Conservation (phyloP, 2,329 filamentous ascomycete genomes). For the Geosmithia morbida region DNA sequence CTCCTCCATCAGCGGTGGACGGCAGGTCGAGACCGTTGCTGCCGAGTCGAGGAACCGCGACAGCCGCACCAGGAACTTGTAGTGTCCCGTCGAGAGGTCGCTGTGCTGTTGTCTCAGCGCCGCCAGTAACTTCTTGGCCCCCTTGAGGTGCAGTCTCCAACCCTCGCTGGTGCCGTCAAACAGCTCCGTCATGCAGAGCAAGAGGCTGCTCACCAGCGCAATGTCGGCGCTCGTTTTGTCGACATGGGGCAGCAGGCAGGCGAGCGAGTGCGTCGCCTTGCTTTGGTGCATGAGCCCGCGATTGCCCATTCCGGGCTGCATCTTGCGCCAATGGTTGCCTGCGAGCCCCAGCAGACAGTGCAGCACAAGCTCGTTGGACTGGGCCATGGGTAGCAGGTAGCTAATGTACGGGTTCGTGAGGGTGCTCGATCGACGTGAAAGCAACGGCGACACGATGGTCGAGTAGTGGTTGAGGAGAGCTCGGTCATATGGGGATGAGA, state of each 20-base stretch:
- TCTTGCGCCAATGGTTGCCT: slow-evolving; percentile 18
- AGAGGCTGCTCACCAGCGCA: slow-evolving; percentile 21
- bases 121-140: slow-evolving; percentile 21
- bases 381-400: slow-evolving; percentile 16
- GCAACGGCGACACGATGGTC: slow-evolving; percentile 16
- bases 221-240: slow-evolving; percentile 15
- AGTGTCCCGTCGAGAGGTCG: slow-evolving; percentile 18
- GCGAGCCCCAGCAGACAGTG: slow-evolving; percentile 17
- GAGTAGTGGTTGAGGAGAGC: slow-evolving; percentile 19
- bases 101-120: slow-evolving; percentile 14
- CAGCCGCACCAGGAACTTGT: slow-evolving; percentile 19
- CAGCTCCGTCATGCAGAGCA: slow-evolving; percentile 26
- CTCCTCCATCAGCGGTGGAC: slow-evolving; percentile 17
- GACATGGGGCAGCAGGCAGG: slow-evolving; percentile 17
- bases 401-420: slow-evolving; percentile 15
- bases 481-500: slow-evolving; percentile 13
- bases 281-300: slow-evolving; percentile 15
- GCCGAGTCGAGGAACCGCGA: slow-evolving; percentile 18
- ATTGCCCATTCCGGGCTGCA: slow-evolving; percentile 14
- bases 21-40: slow-evolving; percentile 17
- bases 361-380: slow-evolving; percentile 15
- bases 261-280: slow-evolving; percentile 15
- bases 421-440: slow-evolving; percentile 13
- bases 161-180: slow-evolving; percentile 24
- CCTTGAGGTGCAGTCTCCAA: slow-evolving; percentile 26